phyloP scores from a whole-genome alignment of 768 basidiomycete species.

The Dentipellis sp. region DNA sequence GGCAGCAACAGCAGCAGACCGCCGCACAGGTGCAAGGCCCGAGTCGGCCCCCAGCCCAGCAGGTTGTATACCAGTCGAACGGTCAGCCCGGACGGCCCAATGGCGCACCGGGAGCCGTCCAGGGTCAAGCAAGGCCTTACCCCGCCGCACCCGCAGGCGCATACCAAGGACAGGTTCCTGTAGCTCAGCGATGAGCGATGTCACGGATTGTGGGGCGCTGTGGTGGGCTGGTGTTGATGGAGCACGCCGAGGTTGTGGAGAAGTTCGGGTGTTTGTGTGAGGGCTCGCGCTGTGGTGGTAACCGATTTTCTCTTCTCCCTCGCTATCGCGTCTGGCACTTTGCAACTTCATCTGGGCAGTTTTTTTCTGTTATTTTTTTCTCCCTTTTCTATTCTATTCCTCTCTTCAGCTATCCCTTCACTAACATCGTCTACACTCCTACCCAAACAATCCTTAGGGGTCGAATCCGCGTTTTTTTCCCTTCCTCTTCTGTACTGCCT shows the following conservation, averaged over 20 bases:
- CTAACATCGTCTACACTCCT: background rate
- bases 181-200: conserved; percentile 11
- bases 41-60: conserved; percentile 10
- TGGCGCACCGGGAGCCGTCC: conserved; percentile 13
- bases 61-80: conserved; percentile 23
- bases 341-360: background rate
- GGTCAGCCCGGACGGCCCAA: conserved; percentile 19
- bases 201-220: background rate
- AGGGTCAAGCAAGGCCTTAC: conserved; percentile 14
- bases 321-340: background rate
- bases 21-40: conserved; percentile 10
- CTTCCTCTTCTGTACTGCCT: background rate
- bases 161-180: conserved; percentile 17
- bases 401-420: background rate
- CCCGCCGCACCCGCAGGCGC: conserved; percentile 9
- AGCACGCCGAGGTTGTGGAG: background rate
- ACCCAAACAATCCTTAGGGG: background rate
- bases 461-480: background rate
- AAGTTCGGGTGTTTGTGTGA: background rate
- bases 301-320: background rate
- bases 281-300: background rate
- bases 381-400: background rate
- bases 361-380: background rate
- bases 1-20: conserved; percentile 15
- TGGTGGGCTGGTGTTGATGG: background rate